Conservation (phyloP, 768 basidiomycete species). For the Arthromyces matolae region DNA sequence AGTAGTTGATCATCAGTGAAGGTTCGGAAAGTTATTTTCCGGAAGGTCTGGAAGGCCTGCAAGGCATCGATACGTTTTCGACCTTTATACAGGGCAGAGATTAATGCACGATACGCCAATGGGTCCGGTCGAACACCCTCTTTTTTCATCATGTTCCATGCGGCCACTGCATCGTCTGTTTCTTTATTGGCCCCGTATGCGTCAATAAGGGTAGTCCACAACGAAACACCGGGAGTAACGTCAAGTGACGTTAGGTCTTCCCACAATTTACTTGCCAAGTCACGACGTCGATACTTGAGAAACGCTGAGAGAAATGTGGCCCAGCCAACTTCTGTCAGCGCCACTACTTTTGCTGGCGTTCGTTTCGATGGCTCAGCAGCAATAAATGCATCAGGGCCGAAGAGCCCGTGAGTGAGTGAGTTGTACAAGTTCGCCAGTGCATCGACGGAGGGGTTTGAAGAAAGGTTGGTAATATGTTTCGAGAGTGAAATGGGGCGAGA, state of each 20-base stretch:
- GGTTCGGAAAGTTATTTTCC: constrained; percentile 28
- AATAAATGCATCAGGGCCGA: constrained; percentile 51
- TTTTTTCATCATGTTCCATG: constrained; percentile 64
- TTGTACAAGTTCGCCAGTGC: constrained; percentile 48
- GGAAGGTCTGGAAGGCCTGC: constrained; percentile 48
- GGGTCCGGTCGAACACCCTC: constrained; percentile 55
- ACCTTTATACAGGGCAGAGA: constrained; percentile 55
- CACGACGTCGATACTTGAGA: constrained; percentile 48
- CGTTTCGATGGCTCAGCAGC: constrained; percentile 37
- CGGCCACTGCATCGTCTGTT: constrained; percentile 47
- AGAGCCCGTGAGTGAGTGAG: constrained; percentile 46
- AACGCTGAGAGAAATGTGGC: constrained; percentile 64
- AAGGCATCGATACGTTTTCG: constrained; percentile 50
- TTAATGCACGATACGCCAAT: constrained; percentile 65
- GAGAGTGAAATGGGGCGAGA: constrained; percentile 46
- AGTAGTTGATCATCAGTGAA: constrained; percentile 26
- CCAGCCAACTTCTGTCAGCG: constrained; percentile 60
- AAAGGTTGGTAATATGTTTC: constrained; percentile 46
- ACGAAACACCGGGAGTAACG: constrained; percentile 47
- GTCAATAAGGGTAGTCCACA: constrained; percentile 73
- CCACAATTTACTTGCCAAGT: constrained; percentile 66
- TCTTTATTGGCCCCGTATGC: constrained; percentile 53
- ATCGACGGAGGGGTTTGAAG: constrained; percentile 26
- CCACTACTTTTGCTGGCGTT: constrained; percentile 38
- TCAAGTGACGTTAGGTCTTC: constrained; percentile 52